Evolutionary conservation across 2,329 filamentous ascomycete genomes (phyloP).

Genomic region (Didymella keratinophila): DNA sequence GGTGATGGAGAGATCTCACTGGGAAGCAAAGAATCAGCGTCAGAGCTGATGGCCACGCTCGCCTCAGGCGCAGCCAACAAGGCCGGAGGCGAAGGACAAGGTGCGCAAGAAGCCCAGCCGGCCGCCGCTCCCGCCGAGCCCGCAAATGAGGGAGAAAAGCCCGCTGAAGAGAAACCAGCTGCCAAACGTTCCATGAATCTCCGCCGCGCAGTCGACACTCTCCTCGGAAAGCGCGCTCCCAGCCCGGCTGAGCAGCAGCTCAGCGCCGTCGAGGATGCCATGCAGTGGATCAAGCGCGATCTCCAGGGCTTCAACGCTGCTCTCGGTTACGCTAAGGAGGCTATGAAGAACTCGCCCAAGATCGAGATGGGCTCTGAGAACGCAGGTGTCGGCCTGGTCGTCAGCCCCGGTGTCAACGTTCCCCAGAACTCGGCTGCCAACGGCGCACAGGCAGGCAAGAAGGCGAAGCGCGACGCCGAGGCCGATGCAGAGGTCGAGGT

Average conservation of each 20-base stretch:
- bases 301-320: constrained; percentile 59
- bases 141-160: constrained; percentile 31
- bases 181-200: constrained; percentile 36
- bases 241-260: constrained; percentile 33
- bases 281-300: constrained; percentile 57
- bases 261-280: constrained; percentile 44
- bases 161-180: constrained; percentile 39
- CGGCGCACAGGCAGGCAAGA: constrained; percentile 31
- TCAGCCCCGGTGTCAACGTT: constrained; percentile 51
- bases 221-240: constrained; percentile 40
- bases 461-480: constrained; percentile 31
- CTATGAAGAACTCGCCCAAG: constrained; percentile 57
- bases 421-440: constrained; percentile 50
- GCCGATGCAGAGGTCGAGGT: constrained; percentile 39
- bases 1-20: constrained; percentile 63
- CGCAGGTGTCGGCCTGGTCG: constrained; percentile 52
- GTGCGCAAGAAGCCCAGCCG: constrained; percentile 29
- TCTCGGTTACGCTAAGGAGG: constrained; percentile 57
- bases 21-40: constrained; percentile 53
- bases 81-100: constrained; percentile 28
- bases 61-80: constrained; percentile 51
- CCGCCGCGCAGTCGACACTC: constrained; percentile 37
- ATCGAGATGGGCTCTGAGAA: constrained; percentile 59
- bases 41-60: constrained; percentile 56
- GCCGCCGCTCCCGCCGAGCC: constrained; percentile 20